These are phyloP conservation scores for Diophrys appendiculata DNA, from an alignment of 73 alveolate genomes.

Conservation along the genomic window DNA sequence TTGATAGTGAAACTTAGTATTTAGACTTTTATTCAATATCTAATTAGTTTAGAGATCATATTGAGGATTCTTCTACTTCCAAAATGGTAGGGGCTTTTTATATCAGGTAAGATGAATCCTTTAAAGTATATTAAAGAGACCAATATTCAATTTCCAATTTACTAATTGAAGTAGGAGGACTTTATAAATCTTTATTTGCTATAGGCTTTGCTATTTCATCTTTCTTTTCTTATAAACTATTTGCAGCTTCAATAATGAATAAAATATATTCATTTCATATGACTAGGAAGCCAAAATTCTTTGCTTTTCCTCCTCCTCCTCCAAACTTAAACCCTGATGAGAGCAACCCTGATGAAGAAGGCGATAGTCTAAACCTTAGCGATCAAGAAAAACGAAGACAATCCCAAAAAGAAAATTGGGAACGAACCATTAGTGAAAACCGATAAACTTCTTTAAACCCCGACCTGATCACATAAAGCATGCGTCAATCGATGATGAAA, in stretches of 20 bases:
- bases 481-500: too few relatives aligned
- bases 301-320: too few relatives aligned
- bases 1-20: background rate
- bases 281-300: too few relatives aligned
- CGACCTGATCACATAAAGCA: too few relatives aligned
- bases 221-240: background rate
- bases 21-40: background rate
- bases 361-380: too few relatives aligned
- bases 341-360: too few relatives aligned
- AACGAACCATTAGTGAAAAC: too few relatives aligned
- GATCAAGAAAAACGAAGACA: too few relatives aligned
- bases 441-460: too few relatives aligned
- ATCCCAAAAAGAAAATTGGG: too few relatives aligned
- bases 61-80: background rate
- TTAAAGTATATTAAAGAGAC: background rate
- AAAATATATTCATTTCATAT: background rate
- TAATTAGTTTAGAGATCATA: background rate
- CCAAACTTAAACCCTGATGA: too few relatives aligned
- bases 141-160: background rate
- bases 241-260: slow-evolving; percentile 6
- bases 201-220: background rate
- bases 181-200: slow-evolving; percentile 8
- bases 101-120: background rate
- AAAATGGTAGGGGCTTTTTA: background rate
- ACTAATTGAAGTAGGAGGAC: background rate